phyloP scores from a whole-genome alignment of 257 asterid species.

The Solanum appendiculatum region DNA sequence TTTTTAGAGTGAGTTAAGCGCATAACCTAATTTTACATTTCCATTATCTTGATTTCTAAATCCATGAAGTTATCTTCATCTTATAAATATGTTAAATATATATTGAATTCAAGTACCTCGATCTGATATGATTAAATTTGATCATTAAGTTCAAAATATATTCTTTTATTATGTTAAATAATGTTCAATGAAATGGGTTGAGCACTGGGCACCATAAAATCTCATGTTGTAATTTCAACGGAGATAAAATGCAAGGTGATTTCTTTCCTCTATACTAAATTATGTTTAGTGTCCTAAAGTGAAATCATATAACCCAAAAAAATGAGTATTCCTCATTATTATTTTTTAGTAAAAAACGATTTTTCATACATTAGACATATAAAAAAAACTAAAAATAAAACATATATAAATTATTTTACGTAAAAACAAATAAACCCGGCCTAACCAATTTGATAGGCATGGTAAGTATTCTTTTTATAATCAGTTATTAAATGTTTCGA shows the following conservation, averaged over 20 bases:
- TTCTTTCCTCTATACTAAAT: no score
- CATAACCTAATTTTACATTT: no score
- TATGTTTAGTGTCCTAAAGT: no score
- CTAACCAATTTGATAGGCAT: not conserved
- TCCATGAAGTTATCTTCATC: not conserved
- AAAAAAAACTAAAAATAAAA: not conserved
- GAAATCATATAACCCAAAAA: not conserved
- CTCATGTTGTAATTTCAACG: no score
- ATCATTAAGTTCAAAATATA: not conserved
- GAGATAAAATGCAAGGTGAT: no score
- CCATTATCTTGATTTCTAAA: not conserved
- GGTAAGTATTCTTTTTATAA: not conserved
- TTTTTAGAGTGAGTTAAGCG: no score
- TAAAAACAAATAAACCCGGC: not conserved
- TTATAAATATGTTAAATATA: not conserved
- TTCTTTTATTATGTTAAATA: not conserved
- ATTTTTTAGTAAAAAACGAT: not conserved
- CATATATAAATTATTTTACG: not conserved
- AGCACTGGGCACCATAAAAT: no score
- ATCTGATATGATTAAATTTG: not conserved
- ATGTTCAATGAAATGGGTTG: no score
- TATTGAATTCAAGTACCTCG: not conserved
- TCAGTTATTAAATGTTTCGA: not conserved
- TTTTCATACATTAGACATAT: not conserved
- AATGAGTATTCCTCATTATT: not conserved